A percentile compares a stretch with the other conserved stretches of the same genome.
These are phyloP conservation scores for Harrya chromipes DNA, from an alignment of 768 basidiomycete species.

Conservation along the genomic window DNA sequence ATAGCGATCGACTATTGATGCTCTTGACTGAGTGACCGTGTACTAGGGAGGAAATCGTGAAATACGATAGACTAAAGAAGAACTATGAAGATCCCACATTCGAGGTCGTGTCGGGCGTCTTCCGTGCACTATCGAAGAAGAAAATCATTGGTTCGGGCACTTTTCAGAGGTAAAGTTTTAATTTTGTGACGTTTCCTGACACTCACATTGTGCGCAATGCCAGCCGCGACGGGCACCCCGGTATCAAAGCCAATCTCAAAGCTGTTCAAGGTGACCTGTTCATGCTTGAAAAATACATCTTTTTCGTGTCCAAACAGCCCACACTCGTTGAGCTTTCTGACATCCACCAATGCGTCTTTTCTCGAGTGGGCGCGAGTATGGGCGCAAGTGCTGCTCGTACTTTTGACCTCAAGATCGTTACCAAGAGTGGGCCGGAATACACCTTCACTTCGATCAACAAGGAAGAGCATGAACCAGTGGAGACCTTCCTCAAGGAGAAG, in stretches of 20 bases:
- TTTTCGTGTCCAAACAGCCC: conserved; percentile 97
- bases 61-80: conserved; percentile 84
- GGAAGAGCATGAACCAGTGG: conserved; percentile 87
- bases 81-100: conserved; percentile 95
- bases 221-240: conserved; percentile 86
- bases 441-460: conserved; percentile 93
- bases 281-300: conserved; percentile 95
- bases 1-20: background rate
- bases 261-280: conserved; percentile 96
- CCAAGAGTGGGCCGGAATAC: conserved; percentile 80
- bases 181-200: background rate
- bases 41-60: conserved; percentile 67
- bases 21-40: background rate
- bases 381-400: conserved; percentile 82
- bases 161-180: conserved; percentile 70
- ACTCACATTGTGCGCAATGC: background rate
- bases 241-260: conserved; percentile 98
- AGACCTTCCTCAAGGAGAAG: conserved; percentile 83
- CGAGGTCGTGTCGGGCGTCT: conserved; percentile 91
- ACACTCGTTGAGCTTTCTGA: conserved; percentile 86
- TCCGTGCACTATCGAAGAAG: conserved; percentile 86
- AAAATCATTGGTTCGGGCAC: conserved; percentile 86
- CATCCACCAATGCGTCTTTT: conserved; percentile 89
- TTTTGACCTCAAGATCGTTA: conserved; percentile 89
- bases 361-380: conserved; percentile 86